Base-by-base conservation (phyloP, 257 asterid genomes). In the Scutellaria barbata region DNA sequence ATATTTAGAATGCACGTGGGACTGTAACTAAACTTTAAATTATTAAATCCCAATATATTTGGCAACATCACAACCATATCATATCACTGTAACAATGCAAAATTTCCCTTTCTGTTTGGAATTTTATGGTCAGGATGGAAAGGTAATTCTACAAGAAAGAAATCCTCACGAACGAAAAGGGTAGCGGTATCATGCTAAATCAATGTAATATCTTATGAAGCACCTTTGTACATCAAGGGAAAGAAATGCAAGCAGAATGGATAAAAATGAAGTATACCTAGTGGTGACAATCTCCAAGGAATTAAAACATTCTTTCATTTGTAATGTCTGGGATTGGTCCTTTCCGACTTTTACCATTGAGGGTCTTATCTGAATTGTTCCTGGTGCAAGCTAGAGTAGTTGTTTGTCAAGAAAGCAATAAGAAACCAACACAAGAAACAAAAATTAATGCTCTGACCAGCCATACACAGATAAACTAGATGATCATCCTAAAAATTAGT, bases 321-420 rank as follows among this genome's bases (percentile, higher is more conserved):
- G 55, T 40, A 73, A n/a, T 13, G 12, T 41, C 13, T 11, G 17
- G 14, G 53, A 41, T 43, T 41, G 68, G 74, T 90, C 98, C 68
- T 62, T 83, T 67, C 75, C 64, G 17, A 93, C 98, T 85, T 93
- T 93, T 48, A 90, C 77, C 98, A 93, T 93, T 64, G 97, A 93
- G 5, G 86, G 89, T 60, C 98, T 87, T 66, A 93, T 74, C 74
- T 90, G 96, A 86, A 93, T 87, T 41, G 78, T 85, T 47, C 90
- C 76, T 1, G 74, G 85, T 33, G 71, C 79, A 71, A 90, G 89
- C 98, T 93, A 72, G 59, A 79, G 52, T 35, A 62, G 17, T 63
- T 20, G 46, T 58, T 68, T 56, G 56, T 51, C 18, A 57, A 66
- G 47, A 43, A 52, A 68, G 13, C 51, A 41, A 66, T 18, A 33